Conservation (phyloP, 768 basidiomycete species). For the Termitomyces sp. region DNA sequence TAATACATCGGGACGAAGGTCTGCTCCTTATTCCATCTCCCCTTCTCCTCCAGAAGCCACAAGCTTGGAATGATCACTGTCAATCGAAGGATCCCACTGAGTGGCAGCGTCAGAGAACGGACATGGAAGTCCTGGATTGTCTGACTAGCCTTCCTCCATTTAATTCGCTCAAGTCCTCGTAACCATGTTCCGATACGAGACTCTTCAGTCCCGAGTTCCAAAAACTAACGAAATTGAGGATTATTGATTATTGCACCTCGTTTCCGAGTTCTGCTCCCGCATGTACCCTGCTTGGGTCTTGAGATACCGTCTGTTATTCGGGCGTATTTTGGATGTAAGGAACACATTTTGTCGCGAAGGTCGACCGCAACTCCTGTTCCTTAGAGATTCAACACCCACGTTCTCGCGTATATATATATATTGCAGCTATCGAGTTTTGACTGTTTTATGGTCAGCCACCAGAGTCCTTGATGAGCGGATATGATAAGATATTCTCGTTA, state of each 20-base stretch:
- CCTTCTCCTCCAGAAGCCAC: conserved; percentile 16
- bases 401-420: too few relatives aligned
- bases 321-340: too few relatives aligned
- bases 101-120: conserved; percentile 11
- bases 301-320: not conserved
- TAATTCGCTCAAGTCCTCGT: not conserved
- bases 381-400: too few relatives aligned
- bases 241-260: conserved; percentile 2
- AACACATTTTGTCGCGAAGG: too few relatives aligned
- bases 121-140: conserved; percentile 11
- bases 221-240: conserved; percentile 5
- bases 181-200: conserved; percentile 12
- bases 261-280: conserved; percentile 5
- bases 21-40: conserved; percentile 17
- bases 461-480: too few relatives aligned
- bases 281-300: conserved; percentile 11
- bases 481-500: too few relatives aligned
- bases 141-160: conserved; percentile 7
- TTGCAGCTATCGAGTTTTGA: too few relatives aligned
- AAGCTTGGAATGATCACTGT: conserved; percentile 16
- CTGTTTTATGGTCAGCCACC: too few relatives aligned
- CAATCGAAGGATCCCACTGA: conserved; percentile 8
- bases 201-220: conserved; percentile 12
- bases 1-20: conserved; percentile 16
- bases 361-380: too few relatives aligned